phyloP scores from a whole-genome alignment of 1,284 basidiomycete genomes.

The Austroboletus novae-zelandiae region DNA sequence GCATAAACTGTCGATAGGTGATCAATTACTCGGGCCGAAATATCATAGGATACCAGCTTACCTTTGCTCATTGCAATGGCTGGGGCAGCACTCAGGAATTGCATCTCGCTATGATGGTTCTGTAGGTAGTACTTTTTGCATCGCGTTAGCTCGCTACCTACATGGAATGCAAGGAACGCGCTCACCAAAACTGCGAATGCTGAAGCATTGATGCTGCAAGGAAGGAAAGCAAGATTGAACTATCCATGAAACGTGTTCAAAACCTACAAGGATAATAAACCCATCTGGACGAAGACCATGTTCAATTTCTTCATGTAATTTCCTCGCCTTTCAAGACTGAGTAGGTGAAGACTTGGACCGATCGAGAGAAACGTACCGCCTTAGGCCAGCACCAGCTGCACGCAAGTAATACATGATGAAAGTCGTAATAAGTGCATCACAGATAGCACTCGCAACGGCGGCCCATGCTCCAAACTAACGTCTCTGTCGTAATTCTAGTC shows the following conservation, averaged over 20 bases:
- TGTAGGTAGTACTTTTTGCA: background rate
- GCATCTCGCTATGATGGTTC: background rate
- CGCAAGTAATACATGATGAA: conserved; percentile 22
- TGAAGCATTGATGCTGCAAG: background rate
- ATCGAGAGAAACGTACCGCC: conserved; percentile 8
- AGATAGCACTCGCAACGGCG: conserved; percentile 15
- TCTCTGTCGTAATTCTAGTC: background rate
- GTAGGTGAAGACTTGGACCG: background rate
- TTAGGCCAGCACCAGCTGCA: conserved; percentile 8
- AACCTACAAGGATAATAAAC: background rate
- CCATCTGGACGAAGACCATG: background rate
- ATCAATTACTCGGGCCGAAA: background rate
- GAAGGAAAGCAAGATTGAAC: background rate
- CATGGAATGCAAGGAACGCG: background rate
- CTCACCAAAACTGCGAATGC: background rate
- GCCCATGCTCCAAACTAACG: conserved; percentile 6
- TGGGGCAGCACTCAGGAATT: background rate
- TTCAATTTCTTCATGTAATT: background rate
- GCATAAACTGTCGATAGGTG: conserved; percentile 16
- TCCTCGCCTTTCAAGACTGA: background rate
- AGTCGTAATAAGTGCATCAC: conserved; percentile 20
- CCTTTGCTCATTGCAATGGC: background rate
- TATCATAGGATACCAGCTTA: background rate
- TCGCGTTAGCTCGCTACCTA: background rate
- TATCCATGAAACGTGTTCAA: background rate